These are phyloP conservation scores for Beauveria bassiana DNA, from an alignment of 2,329 filamentous ascomycete species.

Conservation along the genomic window DNA sequence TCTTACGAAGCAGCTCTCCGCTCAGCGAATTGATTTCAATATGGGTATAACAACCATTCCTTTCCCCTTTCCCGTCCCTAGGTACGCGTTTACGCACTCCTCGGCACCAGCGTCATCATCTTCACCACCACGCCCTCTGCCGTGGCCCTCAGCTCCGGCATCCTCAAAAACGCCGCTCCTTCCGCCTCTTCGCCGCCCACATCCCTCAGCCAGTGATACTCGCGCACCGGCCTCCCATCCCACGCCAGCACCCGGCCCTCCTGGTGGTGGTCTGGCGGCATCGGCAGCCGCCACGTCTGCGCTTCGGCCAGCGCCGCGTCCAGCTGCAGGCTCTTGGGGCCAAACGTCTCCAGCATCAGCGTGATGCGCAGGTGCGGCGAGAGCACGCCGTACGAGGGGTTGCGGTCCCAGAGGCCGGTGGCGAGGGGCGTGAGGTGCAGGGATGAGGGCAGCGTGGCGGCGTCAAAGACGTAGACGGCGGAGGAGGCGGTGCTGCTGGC, in stretches of 20 bases:
- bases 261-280: background rate
- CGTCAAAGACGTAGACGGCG: background rate
- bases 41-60: background rate
- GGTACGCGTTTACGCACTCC: background rate
- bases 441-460: background rate
- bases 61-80: background rate
- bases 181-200: background rate
- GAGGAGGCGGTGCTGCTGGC: background rate
- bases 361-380: conserved; percentile 1
- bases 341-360: conserved; percentile 7
- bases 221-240: background rate
- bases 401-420: background rate
- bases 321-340: conserved; percentile 8
- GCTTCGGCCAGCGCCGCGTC: conserved; percentile 1
- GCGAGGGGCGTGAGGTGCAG: background rate
- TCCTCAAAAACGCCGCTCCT: background rate
- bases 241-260: background rate
- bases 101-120: conserved; percentile 5
- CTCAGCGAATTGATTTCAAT: background rate
- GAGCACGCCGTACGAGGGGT: background rate
- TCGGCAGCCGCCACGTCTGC: conserved; percentile 1
- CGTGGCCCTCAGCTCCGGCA: conserved; percentile 1
- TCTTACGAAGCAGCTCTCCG: too few relatives aligned
- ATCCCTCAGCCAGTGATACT: conserved; percentile 5
- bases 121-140: conserved; percentile 6